These are phyloP conservation scores for Penicillium sp. DNA, from an alignment of 2,329 filamentous ascomycete species.

Conservation along the genomic window DNA sequence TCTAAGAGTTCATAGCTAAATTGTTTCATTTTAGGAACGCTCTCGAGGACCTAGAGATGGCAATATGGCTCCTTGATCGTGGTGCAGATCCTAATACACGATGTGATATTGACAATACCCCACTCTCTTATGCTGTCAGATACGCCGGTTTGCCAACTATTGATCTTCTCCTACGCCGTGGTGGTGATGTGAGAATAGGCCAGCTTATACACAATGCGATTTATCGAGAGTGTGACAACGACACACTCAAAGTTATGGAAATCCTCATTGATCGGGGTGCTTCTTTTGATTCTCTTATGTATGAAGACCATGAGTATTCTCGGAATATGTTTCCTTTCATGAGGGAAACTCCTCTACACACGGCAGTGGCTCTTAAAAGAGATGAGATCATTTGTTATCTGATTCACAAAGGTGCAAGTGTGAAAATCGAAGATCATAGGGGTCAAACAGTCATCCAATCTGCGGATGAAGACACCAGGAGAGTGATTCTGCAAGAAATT, in stretches of 20 bases:
- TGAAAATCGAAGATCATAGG: background rate
- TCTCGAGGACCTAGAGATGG: background rate
- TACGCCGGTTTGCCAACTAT: conserved; percentile 5
- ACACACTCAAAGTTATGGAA: conserved; percentile 4
- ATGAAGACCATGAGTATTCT: background rate
- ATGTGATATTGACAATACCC: conserved; percentile 8
- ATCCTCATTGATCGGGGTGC: conserved; percentile 1
- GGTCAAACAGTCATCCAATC: background rate
- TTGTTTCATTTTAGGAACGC: background rate
- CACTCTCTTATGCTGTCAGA: conserved; percentile 14
- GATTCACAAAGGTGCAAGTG: background rate
- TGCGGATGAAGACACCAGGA: background rate
- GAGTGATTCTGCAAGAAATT: background rate
- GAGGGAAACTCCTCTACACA: conserved; percentile 1
- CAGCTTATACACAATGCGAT: conserved; percentile 14
- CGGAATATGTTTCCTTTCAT: background rate
- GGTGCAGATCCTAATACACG: background rate
- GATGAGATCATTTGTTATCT: background rate
- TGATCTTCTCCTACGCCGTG: conserved; percentile 7
- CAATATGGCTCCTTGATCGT: background rate
- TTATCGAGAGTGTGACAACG: background rate
- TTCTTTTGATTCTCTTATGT: background rate
- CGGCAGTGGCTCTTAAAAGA: background rate
- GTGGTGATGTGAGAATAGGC: conserved; percentile 9
- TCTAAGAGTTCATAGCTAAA: background rate